phyloP scores from a whole-genome alignment of 192 early-diverging fungal genomes.

The Blastocladiella britannica region DNA sequence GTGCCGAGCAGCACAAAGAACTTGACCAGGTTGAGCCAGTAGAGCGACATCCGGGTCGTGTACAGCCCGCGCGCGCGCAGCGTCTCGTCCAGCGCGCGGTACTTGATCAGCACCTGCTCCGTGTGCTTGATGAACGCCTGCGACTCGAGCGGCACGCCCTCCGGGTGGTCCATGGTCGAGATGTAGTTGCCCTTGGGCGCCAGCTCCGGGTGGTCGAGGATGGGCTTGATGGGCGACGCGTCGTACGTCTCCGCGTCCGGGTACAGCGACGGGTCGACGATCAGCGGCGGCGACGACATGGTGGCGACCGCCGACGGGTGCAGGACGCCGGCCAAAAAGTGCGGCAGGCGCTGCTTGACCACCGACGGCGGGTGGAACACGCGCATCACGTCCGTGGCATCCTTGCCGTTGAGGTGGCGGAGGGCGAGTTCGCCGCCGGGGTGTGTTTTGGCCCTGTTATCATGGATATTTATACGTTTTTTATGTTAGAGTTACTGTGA shows the following conservation, averaged over 20 bases:
- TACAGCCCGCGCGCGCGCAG: slow-evolving; percentile 42
- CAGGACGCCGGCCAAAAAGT: slow-evolving; percentile 48
- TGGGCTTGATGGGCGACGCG: neutral
- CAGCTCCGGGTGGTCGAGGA: neutral
- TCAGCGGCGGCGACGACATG: slow-evolving; percentile 12
- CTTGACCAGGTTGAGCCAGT: slow-evolving; percentile 9
- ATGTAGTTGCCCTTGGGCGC: neutral
- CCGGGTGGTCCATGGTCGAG: neutral
- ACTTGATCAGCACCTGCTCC: slow-evolving; percentile 13
- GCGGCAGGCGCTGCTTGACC: slow-evolving; percentile 45
- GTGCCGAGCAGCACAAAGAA: slow-evolving; percentile 6
- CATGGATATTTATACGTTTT: too few relatives aligned
- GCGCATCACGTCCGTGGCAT: slow-evolving; percentile 76
- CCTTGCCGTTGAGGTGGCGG: slow-evolving; percentile 63
- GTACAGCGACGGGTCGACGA: slow-evolving; percentile 5
- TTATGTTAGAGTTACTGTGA: too few relatives aligned
- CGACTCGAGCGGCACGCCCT: neutral
- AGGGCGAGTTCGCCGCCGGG: slow-evolving; percentile 85
- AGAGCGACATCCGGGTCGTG: slow-evolving; percentile 19
- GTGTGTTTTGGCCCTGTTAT: slow-evolving; percentile 40
- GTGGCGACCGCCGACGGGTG: slow-evolving; percentile 9
- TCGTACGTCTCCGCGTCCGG: neutral
- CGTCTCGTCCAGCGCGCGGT: slow-evolving; percentile 40
- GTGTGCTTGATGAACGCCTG: neutral
- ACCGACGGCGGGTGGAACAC: slow-evolving; percentile 71